A percentile compares a stretch with the other conserved stretches of the same genome.
phyloP scores from a whole-genome alignment of 805 yeast genomes.

The Saccharomycopsis microspora region DNA sequence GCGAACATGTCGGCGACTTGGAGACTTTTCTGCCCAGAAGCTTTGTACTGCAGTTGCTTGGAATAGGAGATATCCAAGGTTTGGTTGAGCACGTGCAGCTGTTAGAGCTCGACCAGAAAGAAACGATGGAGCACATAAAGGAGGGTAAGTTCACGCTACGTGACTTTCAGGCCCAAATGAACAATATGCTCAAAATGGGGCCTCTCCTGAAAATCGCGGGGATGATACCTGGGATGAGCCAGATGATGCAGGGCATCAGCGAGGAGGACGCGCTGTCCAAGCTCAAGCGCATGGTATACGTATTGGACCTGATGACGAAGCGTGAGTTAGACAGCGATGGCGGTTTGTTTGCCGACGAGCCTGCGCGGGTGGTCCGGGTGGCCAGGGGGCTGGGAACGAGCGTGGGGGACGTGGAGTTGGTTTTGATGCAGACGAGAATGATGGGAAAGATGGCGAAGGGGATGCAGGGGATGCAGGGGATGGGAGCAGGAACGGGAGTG shows the following conservation, averaged over 20 bases:
- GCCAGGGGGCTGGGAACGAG: slow-evolving; percentile 93
- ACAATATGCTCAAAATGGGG: slow-evolving; percentile 92
- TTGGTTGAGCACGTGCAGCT: slow-evolving; percentile 89
- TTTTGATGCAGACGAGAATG: slow-evolving; percentile 80
- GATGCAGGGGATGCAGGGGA: slow-evolving; percentile 37
- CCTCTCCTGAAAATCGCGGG: slow-evolving; percentile 88
- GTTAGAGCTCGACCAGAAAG: slow-evolving; percentile 78
- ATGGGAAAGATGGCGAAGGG: slow-evolving; percentile 65
- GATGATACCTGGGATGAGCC: slow-evolving; percentile 89
- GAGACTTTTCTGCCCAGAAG: slow-evolving; percentile 86
- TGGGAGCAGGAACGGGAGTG: slow-evolving; percentile 43
- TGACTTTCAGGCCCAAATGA: slow-evolving; percentile 91
- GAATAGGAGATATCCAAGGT: slow-evolving; percentile 92
- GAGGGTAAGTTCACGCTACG: slow-evolving; percentile 89
- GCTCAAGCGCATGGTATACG: slow-evolving; percentile 78
- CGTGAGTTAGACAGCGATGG: slow-evolving; percentile 90
- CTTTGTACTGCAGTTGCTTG: slow-evolving; percentile 83
- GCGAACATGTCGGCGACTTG: slow-evolving; percentile 90
- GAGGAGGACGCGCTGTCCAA: slow-evolving; percentile 85
- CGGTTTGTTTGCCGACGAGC: slow-evolving; percentile 62
- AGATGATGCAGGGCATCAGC: slow-evolving; percentile 77
- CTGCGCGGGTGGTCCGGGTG: slow-evolving; percentile 76
- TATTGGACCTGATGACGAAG: slow-evolving; percentile 93
- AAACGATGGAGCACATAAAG: slow-evolving; percentile 81
- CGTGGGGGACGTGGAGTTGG: slow-evolving; percentile 87